Evolutionary conservation across 805 yeast genomes (phyloP), one percentile per base, ranked within the genome.

Genomic region (Barnettozyma vustinii): DNA sequence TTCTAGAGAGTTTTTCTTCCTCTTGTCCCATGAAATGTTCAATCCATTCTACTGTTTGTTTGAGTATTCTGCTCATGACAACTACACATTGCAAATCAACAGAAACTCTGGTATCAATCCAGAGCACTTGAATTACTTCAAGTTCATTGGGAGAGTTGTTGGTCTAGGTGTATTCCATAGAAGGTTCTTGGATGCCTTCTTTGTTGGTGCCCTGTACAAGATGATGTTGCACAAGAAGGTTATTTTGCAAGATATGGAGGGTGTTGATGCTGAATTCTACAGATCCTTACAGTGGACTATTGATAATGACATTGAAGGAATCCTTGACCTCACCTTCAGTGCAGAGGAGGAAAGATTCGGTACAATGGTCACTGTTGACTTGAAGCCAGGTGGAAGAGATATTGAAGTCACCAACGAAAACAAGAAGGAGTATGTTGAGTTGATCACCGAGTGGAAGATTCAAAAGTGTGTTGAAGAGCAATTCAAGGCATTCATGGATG

Each of bases 101-200:
- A 97, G 98, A 57, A 94, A 92, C 69, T 87, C 96, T 20, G 96
- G 90, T 54, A 87, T 94, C 60, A 94, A 94, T 67, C 97, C 98
- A 20, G 99, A 94, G 73, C 99, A 94, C 70, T 80, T 94, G 75
- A 91, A 90, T 68, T 94, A 94, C 71, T 94, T 94, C 84, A 92
- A 91, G 69, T 94, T 94, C 66, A 91, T 94, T 66, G 99, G 99
- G 56, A 83, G 99, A 71, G 96, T 91, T 50, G 97, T 94, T 50
- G 99, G 99, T 42, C 75, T 94, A 58, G 97, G 97, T 69, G 96
- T 94, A 18, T 94, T 94, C 90, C 99, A 94, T 67, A 82, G 99
- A 68, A 81, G 99, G 67, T 94, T 94, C 73, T 73, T 94, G 66
- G 99, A 94, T 68, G 98, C 98, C 0, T 94, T 94, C 78, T 94